A percentile compares a stretch with the other conserved stretches of the same genome.
These are phyloP conservation scores for Fibroporia radiculosa DNA, from an alignment of 768 basidiomycete genomes.

Conservation along the genomic window DNA sequence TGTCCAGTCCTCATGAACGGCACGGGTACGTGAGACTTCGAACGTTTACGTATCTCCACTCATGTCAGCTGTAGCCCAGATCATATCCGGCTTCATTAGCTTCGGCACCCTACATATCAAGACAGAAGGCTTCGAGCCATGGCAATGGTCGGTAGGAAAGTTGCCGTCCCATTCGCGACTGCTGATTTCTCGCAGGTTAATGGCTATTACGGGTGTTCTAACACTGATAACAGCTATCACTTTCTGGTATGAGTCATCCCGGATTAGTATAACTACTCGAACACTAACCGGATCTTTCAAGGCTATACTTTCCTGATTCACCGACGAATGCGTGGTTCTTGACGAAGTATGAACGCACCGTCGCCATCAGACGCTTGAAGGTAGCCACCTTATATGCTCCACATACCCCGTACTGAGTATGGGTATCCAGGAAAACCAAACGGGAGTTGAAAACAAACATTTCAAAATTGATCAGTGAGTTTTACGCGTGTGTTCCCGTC, in stretches of 20 bases:
- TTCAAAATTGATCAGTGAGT: conserved; percentile 67
- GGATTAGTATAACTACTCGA: not conserved
- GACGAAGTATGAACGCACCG: conserved; percentile 50
- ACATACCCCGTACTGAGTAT: no score
- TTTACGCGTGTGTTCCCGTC: not conserved
- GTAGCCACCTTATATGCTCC: no score
- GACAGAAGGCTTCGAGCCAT: conserved; percentile 50
- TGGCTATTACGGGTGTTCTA: conserved; percentile 59
- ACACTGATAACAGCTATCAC: conserved; percentile 43
- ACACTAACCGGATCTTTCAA: conserved; percentile 14
- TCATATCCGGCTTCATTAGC: conserved; percentile 60
- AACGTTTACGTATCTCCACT: not conserved
- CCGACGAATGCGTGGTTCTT: conserved; percentile 73
- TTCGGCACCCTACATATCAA: conserved; percentile 61
- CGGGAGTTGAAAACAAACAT: conserved; percentile 73
- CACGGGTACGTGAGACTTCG: conserved; percentile 35
- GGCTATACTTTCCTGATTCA: conserved; percentile 68
- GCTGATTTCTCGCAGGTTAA: conserved; percentile 36
- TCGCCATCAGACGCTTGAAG: conserved; percentile 46
- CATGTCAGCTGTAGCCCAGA: conserved; percentile 41
- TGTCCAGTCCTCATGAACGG: conserved; percentile 66
- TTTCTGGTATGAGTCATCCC: conserved; percentile 36
- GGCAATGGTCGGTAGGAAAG: conserved; percentile 51
- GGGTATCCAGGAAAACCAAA: conserved; percentile 54
- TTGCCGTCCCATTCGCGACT: not conserved